Evolutionary conservation across 2,329 filamentous ascomycete genomes (phyloP), one percentile per base, ranked within the genome.

Genomic region (Keithomyces neogunnii): DNA sequence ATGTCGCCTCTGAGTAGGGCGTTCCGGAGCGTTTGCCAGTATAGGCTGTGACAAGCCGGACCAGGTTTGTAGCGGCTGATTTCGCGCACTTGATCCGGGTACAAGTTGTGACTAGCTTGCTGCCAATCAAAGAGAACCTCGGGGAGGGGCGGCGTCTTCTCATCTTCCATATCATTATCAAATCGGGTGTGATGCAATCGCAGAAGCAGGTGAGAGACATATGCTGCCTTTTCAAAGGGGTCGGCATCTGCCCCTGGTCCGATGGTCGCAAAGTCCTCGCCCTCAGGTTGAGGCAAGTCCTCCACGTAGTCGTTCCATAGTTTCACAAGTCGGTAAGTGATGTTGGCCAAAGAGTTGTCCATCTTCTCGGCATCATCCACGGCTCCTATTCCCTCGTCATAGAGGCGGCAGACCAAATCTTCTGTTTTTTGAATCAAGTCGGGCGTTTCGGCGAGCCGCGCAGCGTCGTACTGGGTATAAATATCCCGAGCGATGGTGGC

Each of bases 91-190:
- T 91, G 86, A 48, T 81, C 76, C 2, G 78, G 76, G 59, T 87
- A 87, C 30, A 85, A 77, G 55, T 87, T 82, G 63, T 96, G 89
- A 61, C 88, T 80, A 13, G 76, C 75, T 50, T 88, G 78, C 56
- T 95, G 75, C 92, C 92, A 97, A 60, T 88, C 80, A 55, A 96
- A 83, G 11, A 97, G 72, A 13, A 90, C 78, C 62, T 86, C 84
- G 1, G 92, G 89, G 19, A 95, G 73, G 0, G 88, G 77, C 2
- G 74, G 73, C 1, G 65, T 63, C 57, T 72, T 70, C 33, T 66
- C 67, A 7, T 69, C 64, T 33, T 67, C 67, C 9, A 60, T 62
- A 28, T 70, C 62, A 38, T 58, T 65, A 13, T 69, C 61, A 53
- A 73, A 73, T 11, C 77, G 72, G 8, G 77, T 77, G 67, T 96